These are phyloP conservation scores for Solioccasus polychromus DNA, from an alignment of 768 basidiomycete genomes.

Conservation along the genomic window DNA sequence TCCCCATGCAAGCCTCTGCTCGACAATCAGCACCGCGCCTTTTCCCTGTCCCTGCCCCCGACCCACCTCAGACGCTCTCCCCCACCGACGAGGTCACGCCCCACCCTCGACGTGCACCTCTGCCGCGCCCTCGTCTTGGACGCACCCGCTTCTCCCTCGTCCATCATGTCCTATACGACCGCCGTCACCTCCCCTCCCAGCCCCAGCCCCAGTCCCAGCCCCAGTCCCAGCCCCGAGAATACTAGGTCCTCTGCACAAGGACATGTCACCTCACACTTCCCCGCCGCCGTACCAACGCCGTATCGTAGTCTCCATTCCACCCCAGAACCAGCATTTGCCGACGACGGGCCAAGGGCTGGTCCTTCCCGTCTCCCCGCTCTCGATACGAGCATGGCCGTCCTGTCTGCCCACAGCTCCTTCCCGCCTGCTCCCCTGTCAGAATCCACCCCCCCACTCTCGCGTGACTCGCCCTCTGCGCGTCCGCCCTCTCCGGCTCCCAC, in stretches of 20 bases:
- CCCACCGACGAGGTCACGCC: no score
- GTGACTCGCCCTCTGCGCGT: constrained; percentile 19
- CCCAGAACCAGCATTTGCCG: constrained; percentile 23
- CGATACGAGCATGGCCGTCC: constrained; percentile 15
- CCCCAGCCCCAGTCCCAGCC: constrained; percentile 5
- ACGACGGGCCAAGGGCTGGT: constrained; percentile 21
- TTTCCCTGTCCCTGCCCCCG: no score
- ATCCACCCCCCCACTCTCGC: constrained; percentile 23
- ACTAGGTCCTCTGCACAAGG: constrained; percentile 3
- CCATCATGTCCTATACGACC: constrained; percentile 23
- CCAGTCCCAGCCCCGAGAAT: constrained; percentile 4
- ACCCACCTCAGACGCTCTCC: no score
- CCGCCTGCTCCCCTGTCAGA: constrained; percentile 27
- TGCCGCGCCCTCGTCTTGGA: constrained; percentile 16
- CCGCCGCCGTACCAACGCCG: constrained; percentile 25
- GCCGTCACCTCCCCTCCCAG: constrained; percentile 12
- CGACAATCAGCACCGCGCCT: no score
- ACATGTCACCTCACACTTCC: constrained; percentile 10
- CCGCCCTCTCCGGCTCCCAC: constrained; percentile 45
- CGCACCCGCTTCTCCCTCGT: constrained; percentile 15
- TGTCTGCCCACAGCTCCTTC: constrained; percentile 16
- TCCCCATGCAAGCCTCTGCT: not conserved
- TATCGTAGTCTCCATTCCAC: constrained; percentile 34
- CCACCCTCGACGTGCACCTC: constrained; percentile 25
- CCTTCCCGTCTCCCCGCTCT: constrained; percentile 27